phyloP scores from a whole-genome alignment of 225 moss, liverwort and hornwort genomes.

The Thuidium tamariscinum region DNA sequence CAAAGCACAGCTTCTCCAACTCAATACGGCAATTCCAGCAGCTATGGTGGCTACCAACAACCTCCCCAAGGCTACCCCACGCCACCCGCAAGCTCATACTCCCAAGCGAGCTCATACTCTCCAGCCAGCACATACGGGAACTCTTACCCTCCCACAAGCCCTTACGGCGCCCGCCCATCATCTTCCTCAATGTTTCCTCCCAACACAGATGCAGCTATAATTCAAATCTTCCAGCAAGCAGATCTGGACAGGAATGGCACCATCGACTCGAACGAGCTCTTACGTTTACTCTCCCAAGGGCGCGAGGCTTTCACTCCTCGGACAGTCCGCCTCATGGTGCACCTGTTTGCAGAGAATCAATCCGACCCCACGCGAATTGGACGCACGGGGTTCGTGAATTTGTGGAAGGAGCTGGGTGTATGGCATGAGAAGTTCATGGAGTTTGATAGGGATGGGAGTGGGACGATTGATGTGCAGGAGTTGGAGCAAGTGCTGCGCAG shows the following conservation, averaged over 20 bases:
- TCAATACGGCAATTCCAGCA: neutral
- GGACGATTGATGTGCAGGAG: slow-evolving; percentile 67
- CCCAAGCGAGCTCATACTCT: neutral
- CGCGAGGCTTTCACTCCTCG: slow-evolving; percentile 50
- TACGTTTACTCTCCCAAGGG: slow-evolving; percentile 5
- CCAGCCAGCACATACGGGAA: neutral
- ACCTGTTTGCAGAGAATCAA: slow-evolving; percentile 42
- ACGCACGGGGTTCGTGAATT: slow-evolving; percentile 43
- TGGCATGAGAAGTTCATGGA: slow-evolving; percentile 62
- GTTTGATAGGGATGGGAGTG: slow-evolving; percentile 66
- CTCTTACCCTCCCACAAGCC: neutral
- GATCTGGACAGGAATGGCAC: slow-evolving; percentile 33
- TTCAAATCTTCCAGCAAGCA: slow-evolving; percentile 27
- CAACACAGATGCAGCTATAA: slow-evolving; percentile 7
- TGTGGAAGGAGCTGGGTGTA: slow-evolving; percentile 65
- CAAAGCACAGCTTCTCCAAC: neutral
- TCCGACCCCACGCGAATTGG: slow-evolving; percentile 33
- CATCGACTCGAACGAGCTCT: slow-evolving; percentile 17
- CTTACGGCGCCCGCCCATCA: neutral
- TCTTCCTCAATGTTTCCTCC: slow-evolving; percentile 17
- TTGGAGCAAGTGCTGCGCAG: slow-evolving; percentile 56
- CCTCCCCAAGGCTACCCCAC: neutral
- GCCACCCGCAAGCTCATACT: neutral
- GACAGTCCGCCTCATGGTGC: slow-evolving; percentile 75
- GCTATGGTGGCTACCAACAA: neutral